Conservation (phyloP, 495 filamentous ascomycete genomes). For the Neurospora africana region DNA sequence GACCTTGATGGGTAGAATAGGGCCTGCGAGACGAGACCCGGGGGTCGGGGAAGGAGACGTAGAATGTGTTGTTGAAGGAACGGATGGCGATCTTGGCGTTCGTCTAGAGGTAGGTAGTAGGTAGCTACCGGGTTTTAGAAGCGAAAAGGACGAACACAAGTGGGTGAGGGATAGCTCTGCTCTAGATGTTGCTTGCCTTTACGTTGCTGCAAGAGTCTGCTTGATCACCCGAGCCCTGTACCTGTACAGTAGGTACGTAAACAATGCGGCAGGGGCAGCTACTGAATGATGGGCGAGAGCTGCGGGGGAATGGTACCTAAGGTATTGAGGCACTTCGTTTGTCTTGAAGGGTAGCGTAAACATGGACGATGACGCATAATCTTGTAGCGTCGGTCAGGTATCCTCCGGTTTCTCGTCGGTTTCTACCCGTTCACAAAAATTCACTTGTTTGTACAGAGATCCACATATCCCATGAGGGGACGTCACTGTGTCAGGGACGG, state of each 20-base stretch:
- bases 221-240: background rate
- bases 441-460: background rate
- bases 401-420: background rate
- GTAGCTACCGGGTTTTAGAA: background rate
- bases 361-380: background rate
- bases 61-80: background rate
- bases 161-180: background rate
- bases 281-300: background rate
- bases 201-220: background rate
- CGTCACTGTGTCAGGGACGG: background rate
- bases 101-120: background rate
- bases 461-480: background rate
- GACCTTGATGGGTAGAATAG: conserved; percentile 1
- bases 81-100: background rate
- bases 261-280: background rate
- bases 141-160: background rate
- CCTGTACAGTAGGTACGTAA: background rate
- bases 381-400: background rate
- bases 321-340: background rate
- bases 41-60: background rate
- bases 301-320: background rate
- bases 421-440: background rate
- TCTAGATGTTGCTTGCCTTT: background rate
- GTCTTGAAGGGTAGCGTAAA: background rate
- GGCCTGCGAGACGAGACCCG: conserved; percentile 1